A percentile compares a stretch with the other conserved stretches of the same genome.
Evolutionary conservation across 139 green algal genomes (phyloP).

Genomic region (Chlamydomonas incerta): DNA sequence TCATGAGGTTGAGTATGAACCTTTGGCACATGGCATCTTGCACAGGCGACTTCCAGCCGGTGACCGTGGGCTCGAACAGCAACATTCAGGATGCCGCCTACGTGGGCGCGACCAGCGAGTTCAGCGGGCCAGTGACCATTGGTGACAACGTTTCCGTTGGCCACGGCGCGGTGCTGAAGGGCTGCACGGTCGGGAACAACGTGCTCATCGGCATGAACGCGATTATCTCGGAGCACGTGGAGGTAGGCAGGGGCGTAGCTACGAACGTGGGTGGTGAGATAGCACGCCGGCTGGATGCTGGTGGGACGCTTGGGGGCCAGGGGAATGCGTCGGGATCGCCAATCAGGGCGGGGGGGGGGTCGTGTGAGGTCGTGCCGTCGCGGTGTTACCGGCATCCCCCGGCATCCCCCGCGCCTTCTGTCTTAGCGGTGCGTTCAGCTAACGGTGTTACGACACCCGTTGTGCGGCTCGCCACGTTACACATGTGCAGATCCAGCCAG

Average conservation of each 20-base stretch:
- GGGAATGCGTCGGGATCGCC: no score
- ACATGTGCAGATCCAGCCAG: slow-evolving; percentile 78
- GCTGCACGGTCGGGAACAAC: slow-evolving; percentile 91
- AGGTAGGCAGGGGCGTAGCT: not conserved
- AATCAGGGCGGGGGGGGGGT: no score
- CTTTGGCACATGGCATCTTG: not conserved
- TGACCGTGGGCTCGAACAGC: slow-evolving; percentile 86
- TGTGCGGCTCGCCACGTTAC: no score
- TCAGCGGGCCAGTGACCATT: slow-evolving; percentile 66
- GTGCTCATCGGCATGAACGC: slow-evolving; percentile 95
- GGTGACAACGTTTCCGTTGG: slow-evolving; percentile 92
- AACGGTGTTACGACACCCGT: no score
- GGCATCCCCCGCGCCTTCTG: no score
- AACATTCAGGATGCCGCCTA: slow-evolving; percentile 96
- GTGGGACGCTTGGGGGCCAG: no score
- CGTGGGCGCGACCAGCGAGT: slow-evolving; percentile 78
- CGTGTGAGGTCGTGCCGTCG: no score
- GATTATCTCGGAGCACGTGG: slow-evolving; percentile 83
- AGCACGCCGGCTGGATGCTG: no score
- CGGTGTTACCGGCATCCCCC: no score
- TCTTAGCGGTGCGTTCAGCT: no score
- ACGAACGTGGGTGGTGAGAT: not conserved
- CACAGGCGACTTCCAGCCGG: slow-evolving; percentile 86
- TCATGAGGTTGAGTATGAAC: not conserved
- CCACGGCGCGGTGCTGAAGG: slow-evolving; percentile 85